Conservation (phyloP, 2,329 filamentous ascomycete species). For the Apiospora hydei region DNA sequence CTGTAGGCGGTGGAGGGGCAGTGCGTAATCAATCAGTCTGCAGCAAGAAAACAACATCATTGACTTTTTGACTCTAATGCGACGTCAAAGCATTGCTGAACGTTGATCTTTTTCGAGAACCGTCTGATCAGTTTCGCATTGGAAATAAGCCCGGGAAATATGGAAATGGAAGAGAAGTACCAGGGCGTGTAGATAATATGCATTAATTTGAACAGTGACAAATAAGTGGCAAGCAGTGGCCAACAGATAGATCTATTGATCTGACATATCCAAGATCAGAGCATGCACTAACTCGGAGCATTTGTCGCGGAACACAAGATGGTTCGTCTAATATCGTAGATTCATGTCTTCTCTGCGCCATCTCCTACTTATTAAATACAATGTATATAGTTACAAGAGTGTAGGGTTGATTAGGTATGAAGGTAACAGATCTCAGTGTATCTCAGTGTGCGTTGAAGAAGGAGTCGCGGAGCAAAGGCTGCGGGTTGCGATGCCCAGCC, state of each 20-base stretch:
- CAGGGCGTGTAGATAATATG: too few relatives aligned
- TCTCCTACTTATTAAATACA: slow-evolving; percentile 15
- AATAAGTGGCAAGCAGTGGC: background rate
- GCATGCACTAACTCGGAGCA: background rate
- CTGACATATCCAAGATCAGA: background rate
- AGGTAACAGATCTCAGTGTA: background rate
- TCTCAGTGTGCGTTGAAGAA: background rate
- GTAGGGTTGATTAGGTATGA: background rate
- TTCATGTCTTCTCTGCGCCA: background rate
- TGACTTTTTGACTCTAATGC: slow-evolving; percentile 18
- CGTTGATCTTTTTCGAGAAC: background rate
- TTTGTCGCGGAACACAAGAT: background rate
- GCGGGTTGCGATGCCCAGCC: background rate
- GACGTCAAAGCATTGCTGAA: slow-evolving; percentile 3
- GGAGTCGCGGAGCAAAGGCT: background rate
- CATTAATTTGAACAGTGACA: background rate
- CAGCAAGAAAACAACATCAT: background rate
- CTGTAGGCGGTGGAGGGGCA: background rate
- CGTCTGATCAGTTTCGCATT: background rate
- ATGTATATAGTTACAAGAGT: slow-evolving; percentile 7
- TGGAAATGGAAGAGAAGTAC: background rate
- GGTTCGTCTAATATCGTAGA: background rate
- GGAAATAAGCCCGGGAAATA: background rate
- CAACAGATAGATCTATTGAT: background rate
- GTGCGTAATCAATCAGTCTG: slow-evolving; percentile 4